Base-by-base conservation (phyloP, 768 basidiomycete genomes). In the Tulasnella sp. region DNA sequence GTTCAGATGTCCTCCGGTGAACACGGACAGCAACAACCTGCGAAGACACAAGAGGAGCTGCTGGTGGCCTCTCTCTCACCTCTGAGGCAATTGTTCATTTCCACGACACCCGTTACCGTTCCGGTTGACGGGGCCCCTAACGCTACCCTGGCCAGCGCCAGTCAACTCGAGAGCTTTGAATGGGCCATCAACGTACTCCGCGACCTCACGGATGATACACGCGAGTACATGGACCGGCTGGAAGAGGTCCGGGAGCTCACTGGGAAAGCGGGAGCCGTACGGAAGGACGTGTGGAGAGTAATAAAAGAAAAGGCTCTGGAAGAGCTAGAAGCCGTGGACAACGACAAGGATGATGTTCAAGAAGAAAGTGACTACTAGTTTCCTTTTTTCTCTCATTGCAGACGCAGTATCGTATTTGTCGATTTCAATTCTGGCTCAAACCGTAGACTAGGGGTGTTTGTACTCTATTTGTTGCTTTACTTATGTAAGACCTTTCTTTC, bases 151-250 rank as follows among this genome's bases (percentile, higher is more conserved):
- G 45, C 38, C 40, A 88, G 89, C 29, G 89, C 91, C 75, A 86
- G 88, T 83, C 91, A 93, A 79, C 82, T 88, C 76, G 90, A 89
- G 68, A 90, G 84, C 17, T 81, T 95, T 75, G 92, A 94, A 80
- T 93, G 92, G 81, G 89, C 91, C 17, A 79, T 94, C 45, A 88
- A 90, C 19, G 86, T 88, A 1, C 83, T 95, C 72, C 88, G 91
- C 72, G 94, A 96, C 79, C 84, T 96, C 29, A 91, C 93, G 79
- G 94, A 95, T 80, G 94, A 96, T 79, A 91, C 91, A 6, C 86
- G 93, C 67, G 94, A 95, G 82, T 96, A 95, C 80, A 89, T 91
- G 6, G 93, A 94, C 80, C 88, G 93, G 36, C 83, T 96, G 74
- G 88, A 92, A 80, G 94, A 96, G 81, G 92, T 96, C 74, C 84